A percentile compares a stretch with the other conserved stretches of the same genome.
Conservation (phyloP, 2,329 filamentous ascomycete genomes). For the Talaromyces verruculosus region DNA sequence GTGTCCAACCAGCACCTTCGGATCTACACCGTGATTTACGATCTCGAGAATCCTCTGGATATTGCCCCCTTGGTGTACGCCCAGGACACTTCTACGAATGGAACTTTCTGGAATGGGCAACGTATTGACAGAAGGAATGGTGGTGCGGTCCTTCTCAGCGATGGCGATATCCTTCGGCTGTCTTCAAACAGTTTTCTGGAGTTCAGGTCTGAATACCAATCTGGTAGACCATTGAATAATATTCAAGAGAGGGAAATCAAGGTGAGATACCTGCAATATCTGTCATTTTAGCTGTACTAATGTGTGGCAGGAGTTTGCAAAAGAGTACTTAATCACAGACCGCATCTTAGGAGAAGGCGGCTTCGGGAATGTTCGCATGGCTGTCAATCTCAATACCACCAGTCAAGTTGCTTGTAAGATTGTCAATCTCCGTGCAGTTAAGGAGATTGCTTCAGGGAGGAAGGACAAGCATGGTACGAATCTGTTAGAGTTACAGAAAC, state of each 20-base stretch:
- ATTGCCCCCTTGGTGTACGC: constrained; percentile 47
- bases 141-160: constrained; percentile 37
- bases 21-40: constrained; percentile 46
- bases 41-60: constrained; percentile 37
- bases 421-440: constrained; percentile 35
- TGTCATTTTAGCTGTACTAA: neutral
- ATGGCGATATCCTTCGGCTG: constrained; percentile 40
- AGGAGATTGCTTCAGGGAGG: neutral
- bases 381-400: constrained; percentile 33
- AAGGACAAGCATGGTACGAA: neutral
- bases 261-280: constrained; percentile 25
- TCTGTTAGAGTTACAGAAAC: constrained; percentile 31
- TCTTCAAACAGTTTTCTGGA: constrained; percentile 27
- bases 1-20: constrained; percentile 46
- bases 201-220: constrained; percentile 23
- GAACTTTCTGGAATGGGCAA: constrained; percentile 42
- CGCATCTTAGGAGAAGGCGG: constrained; percentile 45
- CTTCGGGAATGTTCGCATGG: constrained; percentile 47
- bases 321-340: constrained; percentile 38
- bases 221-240: constrained; percentile 14
- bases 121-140: constrained; percentile 35
- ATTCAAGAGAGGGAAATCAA: constrained; percentile 38
- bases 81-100: constrained; percentile 45
- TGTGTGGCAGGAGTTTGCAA: constrained; percentile 4
- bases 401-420: constrained; percentile 50